These are phyloP conservation scores for Endoconidiophora polonica DNA, from an alignment of 2,329 filamentous ascomycete genomes.

Conservation along the genomic window DNA sequence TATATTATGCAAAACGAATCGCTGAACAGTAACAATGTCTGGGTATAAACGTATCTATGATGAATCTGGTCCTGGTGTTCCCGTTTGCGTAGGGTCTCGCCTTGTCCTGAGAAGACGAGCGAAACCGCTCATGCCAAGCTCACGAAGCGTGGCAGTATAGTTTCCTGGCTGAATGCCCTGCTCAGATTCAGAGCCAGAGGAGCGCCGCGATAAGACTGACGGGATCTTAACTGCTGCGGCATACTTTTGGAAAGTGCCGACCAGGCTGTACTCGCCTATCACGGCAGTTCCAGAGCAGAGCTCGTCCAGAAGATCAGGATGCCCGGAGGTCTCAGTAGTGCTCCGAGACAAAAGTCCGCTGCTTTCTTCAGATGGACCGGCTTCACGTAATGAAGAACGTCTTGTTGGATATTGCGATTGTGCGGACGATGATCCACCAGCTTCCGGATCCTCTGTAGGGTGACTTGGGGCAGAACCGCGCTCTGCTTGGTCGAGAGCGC, in stretches of 20 bases:
- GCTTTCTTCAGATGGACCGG: background rate
- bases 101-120: slow-evolving; percentile 4
- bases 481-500: slow-evolving; percentile 7
- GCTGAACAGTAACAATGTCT: background rate
- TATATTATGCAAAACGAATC: background rate
- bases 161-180: slow-evolving; percentile 3
- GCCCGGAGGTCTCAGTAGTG: background rate
- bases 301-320: slow-evolving; percentile 19
- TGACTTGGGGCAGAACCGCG: background rate
- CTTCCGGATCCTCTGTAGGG: background rate
- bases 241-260: slow-evolving; percentile 23
- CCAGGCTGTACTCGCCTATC: slow-evolving; percentile 35
- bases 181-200: background rate
- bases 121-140: slow-evolving; percentile 4
- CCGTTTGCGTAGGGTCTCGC: background rate
- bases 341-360: background rate
- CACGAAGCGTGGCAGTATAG: slow-evolving; percentile 6
- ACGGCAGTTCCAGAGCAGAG: slow-evolving; percentile 39
- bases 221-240: slow-evolving; percentile 7
- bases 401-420: background rate
- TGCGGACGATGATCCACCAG: no score
- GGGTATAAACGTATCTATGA: slow-evolving; percentile 5
- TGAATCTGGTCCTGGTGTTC: background rate
- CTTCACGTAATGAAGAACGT: slow-evolving; percentile 2
- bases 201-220: background rate